Base-by-base conservation (phyloP, 169 alveolate genomes). In the Plasmodium yoelii region DNA sequence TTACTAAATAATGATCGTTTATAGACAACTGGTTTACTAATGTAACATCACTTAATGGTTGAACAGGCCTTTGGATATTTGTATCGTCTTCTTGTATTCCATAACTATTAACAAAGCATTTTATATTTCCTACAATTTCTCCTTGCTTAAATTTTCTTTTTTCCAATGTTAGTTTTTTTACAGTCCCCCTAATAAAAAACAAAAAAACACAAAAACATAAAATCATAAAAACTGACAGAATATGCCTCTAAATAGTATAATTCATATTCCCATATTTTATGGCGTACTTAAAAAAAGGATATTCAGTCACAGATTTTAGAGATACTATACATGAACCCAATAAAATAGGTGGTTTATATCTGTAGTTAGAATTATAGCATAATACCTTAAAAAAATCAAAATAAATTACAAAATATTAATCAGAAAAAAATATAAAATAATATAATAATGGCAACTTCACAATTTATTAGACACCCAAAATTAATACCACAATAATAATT, bases 61-160 rank as follows among this genome's bases (percentile, higher is more conserved):
- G 95, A n/a, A 82, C 64, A 18, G 93, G 93, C 51, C 93, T 87
- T 67, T 71, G 90, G 59, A 90, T 77, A 39, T 70, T 88, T 9
- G 44, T 82, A 47, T 92, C 88, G 12, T 70, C 84, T 44, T 86
- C 94, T 7, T 88, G 90, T 46, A 92, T 15, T 15, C 93, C 91
- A 60, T 88, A 87, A 64, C 96, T 94, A 87, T 92, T 94, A 51
- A 87, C 60, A 64, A 87, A 92, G 63, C 96, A 94, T 34, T 92
- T 87, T 19, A 94, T 92, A 67, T 94, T 94, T 13, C 96, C 96
- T 60, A 90, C 94, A 42, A 94, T 91, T 63, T 93, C 94, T 7
- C 96, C 96, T 51, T 93, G 93, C 22, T 61, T 88, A 92, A 94
- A 91, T 65, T 92, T 90, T 22, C 80, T 63, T 34, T 94, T 88